Evolutionary conservation across 805 yeast species (phyloP).

Genomic region (Ogataea haglerorum): DNA sequence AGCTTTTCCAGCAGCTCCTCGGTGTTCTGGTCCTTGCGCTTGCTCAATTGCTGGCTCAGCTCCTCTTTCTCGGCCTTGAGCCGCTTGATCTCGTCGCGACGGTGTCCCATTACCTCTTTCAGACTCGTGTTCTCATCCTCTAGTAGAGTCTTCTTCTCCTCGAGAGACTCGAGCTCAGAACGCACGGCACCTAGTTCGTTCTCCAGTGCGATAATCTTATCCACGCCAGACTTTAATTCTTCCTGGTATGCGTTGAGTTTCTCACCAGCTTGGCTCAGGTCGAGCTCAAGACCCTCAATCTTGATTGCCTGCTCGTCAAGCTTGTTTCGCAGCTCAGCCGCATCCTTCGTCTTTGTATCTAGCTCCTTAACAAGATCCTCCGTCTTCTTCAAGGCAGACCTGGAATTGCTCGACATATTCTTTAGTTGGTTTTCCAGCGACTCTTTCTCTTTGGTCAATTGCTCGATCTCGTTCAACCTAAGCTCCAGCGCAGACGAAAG

Average conservation of each 20-base stretch:
- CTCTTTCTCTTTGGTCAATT: slow-evolving; percentile 9
- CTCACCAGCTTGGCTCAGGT: slow-evolving; percentile 11
- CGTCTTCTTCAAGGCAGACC: slow-evolving; percentile 7
- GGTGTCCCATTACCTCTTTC: slow-evolving; percentile 8
- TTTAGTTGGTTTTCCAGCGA: slow-evolving; percentile 8
- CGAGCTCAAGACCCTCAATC: slow-evolving; percentile 14
- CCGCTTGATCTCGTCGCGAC: slow-evolving; percentile 9
- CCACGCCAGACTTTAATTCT: slow-evolving; percentile 12
- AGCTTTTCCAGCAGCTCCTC: slow-evolving; percentile 12
- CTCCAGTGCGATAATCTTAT: slow-evolving; percentile 11
- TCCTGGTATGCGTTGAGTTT: slow-evolving; percentile 11
- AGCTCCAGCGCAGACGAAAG: slow-evolving; percentile 15
- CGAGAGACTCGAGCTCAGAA: slow-evolving; percentile 8
- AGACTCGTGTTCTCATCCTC: slow-evolving; percentile 5
- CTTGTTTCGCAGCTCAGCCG: slow-evolving; percentile 10
- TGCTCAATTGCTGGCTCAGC: slow-evolving; percentile 9
- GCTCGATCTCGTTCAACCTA: slow-evolving; percentile 23
- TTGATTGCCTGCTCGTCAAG: slow-evolving; percentile 9
- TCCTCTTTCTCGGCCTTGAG: slow-evolving; percentile 10
- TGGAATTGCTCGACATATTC: slow-evolving; percentile 1
- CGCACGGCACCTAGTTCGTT: slow-evolving; percentile 8
- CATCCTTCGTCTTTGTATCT: slow-evolving; percentile 9
- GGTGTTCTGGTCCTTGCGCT: slow-evolving; percentile 5
- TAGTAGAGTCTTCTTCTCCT: slow-evolving; percentile 6
- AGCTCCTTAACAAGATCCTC: slow-evolving; percentile 19